phyloP scores from a whole-genome alignment of 164 flowering plant species.

The Dillenia suffruticosa region DNA sequence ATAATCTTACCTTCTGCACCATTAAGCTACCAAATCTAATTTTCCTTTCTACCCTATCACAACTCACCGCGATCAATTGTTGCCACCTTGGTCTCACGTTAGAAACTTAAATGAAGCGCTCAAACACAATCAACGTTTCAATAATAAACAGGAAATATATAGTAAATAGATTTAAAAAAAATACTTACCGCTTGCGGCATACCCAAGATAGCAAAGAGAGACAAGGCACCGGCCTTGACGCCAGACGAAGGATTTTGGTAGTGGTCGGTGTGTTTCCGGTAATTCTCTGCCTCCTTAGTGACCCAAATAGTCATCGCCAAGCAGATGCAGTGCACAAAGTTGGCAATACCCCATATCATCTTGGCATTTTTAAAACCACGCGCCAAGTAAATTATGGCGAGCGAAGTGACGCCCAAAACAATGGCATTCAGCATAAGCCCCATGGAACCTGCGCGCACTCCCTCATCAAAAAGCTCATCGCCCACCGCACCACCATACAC shows the following conservation, averaged over 20 bases:
- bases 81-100: too few species aligned
- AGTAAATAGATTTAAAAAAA: neutral
- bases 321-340: slow-evolving; percentile 43
- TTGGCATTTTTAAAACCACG: slow-evolving; percentile 39
- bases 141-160: neutral
- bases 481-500: slow-evolving; percentile 60
- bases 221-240: slow-evolving; percentile 40
- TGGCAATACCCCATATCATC: slow-evolving; percentile 55
- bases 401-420: slow-evolving; percentile 46
- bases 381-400: slow-evolving; percentile 32
- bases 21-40: too few species aligned
- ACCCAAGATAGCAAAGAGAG: slow-evolving; percentile 48
- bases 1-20: too few species aligned
- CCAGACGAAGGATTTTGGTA: neutral
- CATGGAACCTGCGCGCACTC: slow-evolving; percentile 62
- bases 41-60: too few species aligned
- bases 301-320: slow-evolving; percentile 38
- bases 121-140: too few species aligned
- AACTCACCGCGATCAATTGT: too few species aligned
- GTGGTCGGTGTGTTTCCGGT: slow-evolving; percentile 14
- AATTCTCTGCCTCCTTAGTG: slow-evolving; percentile 37
- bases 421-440: slow-evolving; percentile 72
- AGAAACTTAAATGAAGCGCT: too few species aligned
- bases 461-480: slow-evolving; percentile 34
- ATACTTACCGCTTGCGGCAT: slow-evolving; percentile 52